Evolutionary conservation across 441 rosid species (phyloP), one percentile per base, ranked within the genome.

Genomic region (Geranium incanum): DNA sequence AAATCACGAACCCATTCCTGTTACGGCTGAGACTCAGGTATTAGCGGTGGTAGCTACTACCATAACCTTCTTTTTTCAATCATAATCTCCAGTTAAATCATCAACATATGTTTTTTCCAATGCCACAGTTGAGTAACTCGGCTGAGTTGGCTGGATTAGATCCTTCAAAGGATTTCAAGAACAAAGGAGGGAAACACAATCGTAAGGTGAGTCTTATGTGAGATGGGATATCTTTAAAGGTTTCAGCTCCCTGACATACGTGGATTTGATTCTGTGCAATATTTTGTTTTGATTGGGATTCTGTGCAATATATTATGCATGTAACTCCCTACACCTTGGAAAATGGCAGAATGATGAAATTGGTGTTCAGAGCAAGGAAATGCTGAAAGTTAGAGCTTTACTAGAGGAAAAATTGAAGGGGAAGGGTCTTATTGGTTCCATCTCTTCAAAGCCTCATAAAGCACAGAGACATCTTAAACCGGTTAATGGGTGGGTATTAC

Each of bases 311-410:
- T 70, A 28, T 28, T 28, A 45, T 39, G 2, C 12, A 15, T 15
- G 9, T 19, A 16, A 4, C 12, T 43, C 9, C 60, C 13, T 12
- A 50, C 59, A 50, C n/a, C 13, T 28, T 28, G 33, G 43, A 39
- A 39, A 39, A 39, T 39, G 43, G 83, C 88, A 89, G 96, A 82
- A 67, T 62, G 85, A 81, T 78, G 81, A 76, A 74, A 86, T 84
- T 77, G 86, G 85, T 77, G 59, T 79, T 18, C 88, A 88, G 76
- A 91, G 95, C 82, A 78, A 68, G 83, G 86, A 89, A 82, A 93
- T 91, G 97, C 70, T 91, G 65, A 85, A 82, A 76, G 81, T 88
- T 59, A 85, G 98, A 84, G 96, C 95, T 65, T 87, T 86, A 16
- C 87, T 93, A 43, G 96, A 89, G 72, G 91, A 87, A 78, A 91